phyloP scores from a whole-genome alignment of 768 basidiomycete species.

The Mycena chlorophos region DNA sequence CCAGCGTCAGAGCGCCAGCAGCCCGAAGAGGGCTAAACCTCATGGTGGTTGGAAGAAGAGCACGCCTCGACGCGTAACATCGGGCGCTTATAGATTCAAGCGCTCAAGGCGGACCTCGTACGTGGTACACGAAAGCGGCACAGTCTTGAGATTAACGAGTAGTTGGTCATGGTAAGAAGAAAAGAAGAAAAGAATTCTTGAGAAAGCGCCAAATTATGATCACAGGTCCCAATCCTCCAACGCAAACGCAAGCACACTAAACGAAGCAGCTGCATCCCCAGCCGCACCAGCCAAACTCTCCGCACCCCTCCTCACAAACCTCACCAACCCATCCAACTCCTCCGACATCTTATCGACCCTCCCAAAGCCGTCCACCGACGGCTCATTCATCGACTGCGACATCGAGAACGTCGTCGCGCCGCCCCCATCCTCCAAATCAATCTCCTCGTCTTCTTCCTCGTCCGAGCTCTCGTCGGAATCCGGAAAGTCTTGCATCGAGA shows the following conservation, averaged over 20 bases:
- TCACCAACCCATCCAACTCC: constrained; percentile 71
- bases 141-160: not conserved
- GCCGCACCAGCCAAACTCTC: constrained; percentile 66
- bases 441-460: constrained; percentile 44
- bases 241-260: constrained; percentile 71
- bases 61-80: not conserved
- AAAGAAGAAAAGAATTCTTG: not conserved
- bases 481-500: constrained; percentile 42
- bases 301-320: constrained; percentile 66
- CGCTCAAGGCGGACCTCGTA: too few relatives aligned
- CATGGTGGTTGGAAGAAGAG: not conserved
- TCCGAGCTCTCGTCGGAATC: constrained; percentile 44
- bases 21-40: too few relatives aligned
- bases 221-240: constrained; percentile 77
- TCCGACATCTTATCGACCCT: constrained; percentile 62
- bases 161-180: not conserved
- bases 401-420: constrained; percentile 43
- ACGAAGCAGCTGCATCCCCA: constrained; percentile 61
- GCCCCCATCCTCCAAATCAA: constrained; percentile 33
- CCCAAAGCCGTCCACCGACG: constrained; percentile 44
- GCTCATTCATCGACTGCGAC: constrained; percentile 30
- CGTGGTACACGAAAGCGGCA: not conserved
- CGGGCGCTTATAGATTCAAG: not conserved
- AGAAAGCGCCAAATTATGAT: constrained; percentile 11
- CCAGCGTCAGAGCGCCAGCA: not conserved